Base-by-base conservation (phyloP, 306 rosid genomes). In the Senna tora region DNA sequence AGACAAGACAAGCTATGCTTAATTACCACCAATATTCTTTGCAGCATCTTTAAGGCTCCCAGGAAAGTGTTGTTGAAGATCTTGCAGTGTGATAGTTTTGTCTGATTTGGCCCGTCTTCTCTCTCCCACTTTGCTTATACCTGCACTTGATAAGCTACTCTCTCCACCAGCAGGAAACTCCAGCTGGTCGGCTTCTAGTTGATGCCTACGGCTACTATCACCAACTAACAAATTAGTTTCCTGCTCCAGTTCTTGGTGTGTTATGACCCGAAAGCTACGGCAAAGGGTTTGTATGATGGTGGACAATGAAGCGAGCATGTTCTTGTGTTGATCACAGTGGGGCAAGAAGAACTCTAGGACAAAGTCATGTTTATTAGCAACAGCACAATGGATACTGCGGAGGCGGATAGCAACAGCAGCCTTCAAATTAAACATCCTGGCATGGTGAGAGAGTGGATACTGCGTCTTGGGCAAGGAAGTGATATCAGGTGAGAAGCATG, bases 31-130 rank as follows among this genome's bases (percentile, higher is more conserved):
- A 73, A 95, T 81, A 72, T 87, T 95, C 83, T 88, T 95, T 14
- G 99, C 96, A 60, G 99, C 99, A 83, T 95, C 99, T 73, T 95
- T 95, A 51, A 91, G 84, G 87, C 96, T 92, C 55, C 99, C 96
- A 8, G 97, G 84, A 71, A 95, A 95, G 71, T 95, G 75, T 82
- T 95, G 90, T 50, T 84, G 81, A 61, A 95, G 97, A 69, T 89
- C 90, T 83, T 87, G 81, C 83, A 95, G 82, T 53, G 93, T 89
- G 82, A 95, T 89, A 6, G 88, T 85, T 84, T 89, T 89, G 75
- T 95, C 99, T 10, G 87, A 90, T 80, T 89, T 95, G 74, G 86
- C 74, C 43, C 90, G 89, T 45, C 87, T 87, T 80, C 78, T 89
- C 80, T 89, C 96, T 15, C 89, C 86, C 0, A 74, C 72, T 81